These are phyloP conservation scores for Hyaloscypha variabilis DNA, from an alignment of 495 filamentous ascomycete species.

Conservation along the genomic window DNA sequence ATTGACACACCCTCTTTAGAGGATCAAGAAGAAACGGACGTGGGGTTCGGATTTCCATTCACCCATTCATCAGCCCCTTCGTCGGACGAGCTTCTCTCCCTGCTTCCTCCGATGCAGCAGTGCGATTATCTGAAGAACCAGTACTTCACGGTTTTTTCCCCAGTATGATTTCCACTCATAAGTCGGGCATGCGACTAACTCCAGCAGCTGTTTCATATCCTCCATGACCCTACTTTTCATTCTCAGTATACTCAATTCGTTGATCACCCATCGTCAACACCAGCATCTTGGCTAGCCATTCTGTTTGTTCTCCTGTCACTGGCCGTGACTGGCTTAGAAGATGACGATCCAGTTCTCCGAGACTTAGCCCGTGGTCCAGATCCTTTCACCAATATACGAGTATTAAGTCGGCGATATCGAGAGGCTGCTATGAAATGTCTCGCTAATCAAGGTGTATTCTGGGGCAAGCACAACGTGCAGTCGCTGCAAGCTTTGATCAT, in stretches of 20 bases:
- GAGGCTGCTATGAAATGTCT: slow-evolving; percentile 49
- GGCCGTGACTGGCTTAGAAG: slow-evolving; percentile 46
- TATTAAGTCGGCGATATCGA: slow-evolving; percentile 45
- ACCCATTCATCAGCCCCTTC: background rate
- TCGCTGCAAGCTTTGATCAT: slow-evolving; percentile 50
- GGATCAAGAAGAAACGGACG: background rate
- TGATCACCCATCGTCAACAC: slow-evolving; percentile 43
- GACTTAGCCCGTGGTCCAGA: slow-evolving; percentile 47
- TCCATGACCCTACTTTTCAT: slow-evolving; percentile 52
- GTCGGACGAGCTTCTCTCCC: slow-evolving; percentile 10
- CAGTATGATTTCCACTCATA: background rate
- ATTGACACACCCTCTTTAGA: slow-evolving; percentile 7
- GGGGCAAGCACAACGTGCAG: slow-evolving; percentile 48
- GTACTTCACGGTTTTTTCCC: slow-evolving; percentile 19
- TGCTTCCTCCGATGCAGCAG: slow-evolving; percentile 19
- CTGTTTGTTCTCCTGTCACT: slow-evolving; percentile 48
- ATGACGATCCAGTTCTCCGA: slow-evolving; percentile 44
- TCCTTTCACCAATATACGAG: slow-evolving; percentile 44
- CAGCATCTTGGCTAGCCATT: slow-evolving; percentile 46
- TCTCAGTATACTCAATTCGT: slow-evolving; percentile 49
- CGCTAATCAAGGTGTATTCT: slow-evolving; percentile 42
- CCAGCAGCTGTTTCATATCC: slow-evolving; percentile 35
- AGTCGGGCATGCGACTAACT: background rate
- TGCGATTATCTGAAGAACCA: slow-evolving; percentile 19
- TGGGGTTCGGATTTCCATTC: slow-evolving; percentile 7